Percentiles rank a stretch among this genome's conserved stretches.
phyloP scores from a whole-genome alignment of 352 stramenopile genomes.

The Phytophthora brassicae region DNA sequence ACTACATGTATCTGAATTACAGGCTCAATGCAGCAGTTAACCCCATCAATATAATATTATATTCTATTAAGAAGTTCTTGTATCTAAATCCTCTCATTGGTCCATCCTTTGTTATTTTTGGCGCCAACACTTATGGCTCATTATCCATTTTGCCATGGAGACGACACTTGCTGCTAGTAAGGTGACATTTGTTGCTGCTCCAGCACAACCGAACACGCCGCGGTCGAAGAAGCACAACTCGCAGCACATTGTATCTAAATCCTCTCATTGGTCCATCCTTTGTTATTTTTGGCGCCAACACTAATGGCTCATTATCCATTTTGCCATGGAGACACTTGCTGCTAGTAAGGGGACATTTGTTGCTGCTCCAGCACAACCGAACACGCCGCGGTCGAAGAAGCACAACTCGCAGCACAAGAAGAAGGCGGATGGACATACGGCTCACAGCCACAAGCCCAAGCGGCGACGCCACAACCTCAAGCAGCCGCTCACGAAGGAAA shows the following conservation, averaged over 20 bases:
- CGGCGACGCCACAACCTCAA: constrained; percentile 39
- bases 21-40: no score
- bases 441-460: constrained; percentile 21
- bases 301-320: neutral
- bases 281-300: constrained; percentile 5
- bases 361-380: no score
- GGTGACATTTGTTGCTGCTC: no score
- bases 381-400: constrained; percentile 4
- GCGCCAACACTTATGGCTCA: neutral
- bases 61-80: no score
- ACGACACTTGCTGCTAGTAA: no score
- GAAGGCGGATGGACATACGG: neutral
- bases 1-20: no score
- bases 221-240: constrained; percentile 6
- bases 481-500: constrained; percentile 53
- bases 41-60: no score
- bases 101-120: constrained; percentile 2
- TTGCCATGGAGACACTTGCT: no score
- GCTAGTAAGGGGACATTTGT: no score
- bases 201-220: neutral
- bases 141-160: neutral
- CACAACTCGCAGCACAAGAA: constrained; percentile 1
- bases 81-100: no score
- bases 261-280: no score
- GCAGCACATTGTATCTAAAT: no score